A percentile compares a stretch with the other conserved stretches of the same genome.
Evolutionary conservation across 2,329 filamentous ascomycete genomes (phyloP).

Genomic region (Ustulina deusta): DNA sequence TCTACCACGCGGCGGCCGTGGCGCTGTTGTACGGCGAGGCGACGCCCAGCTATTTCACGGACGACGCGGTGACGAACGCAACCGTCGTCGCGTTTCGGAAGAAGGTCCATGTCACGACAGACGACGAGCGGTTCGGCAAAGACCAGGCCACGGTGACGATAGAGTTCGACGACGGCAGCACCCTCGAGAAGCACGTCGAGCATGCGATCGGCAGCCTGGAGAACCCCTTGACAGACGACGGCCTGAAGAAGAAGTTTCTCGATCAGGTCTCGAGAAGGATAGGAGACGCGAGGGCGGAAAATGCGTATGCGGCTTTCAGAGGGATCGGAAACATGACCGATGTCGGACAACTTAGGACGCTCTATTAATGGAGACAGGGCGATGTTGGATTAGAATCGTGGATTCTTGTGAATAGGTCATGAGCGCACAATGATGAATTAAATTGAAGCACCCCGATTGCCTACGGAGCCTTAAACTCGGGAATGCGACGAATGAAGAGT

Average conservation of each 20-base stretch:
- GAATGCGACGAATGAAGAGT: background rate
- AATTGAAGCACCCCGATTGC: background rate
- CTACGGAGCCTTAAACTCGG: background rate
- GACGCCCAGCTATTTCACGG: slow-evolving; percentile 64
- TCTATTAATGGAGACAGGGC: slow-evolving; percentile 26
- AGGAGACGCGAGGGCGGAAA: slow-evolving; percentile 52
- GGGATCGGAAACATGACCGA: slow-evolving; percentile 50
- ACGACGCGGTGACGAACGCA: slow-evolving; percentile 58
- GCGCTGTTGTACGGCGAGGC: slow-evolving; percentile 63
- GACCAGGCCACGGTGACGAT: slow-evolving; percentile 55
- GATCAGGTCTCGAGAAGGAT: slow-evolving; percentile 59
- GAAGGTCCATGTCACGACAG: slow-evolving; percentile 58
- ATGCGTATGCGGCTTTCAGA: slow-evolving; percentile 52
- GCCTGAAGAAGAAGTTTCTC: slow-evolving; percentile 62
- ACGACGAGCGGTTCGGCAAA: slow-evolving; percentile 52
- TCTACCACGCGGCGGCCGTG: slow-evolving; percentile 65
- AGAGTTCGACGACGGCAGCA: slow-evolving; percentile 53
- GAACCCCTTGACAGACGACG: slow-evolving; percentile 56
- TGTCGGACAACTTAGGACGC: slow-evolving; percentile 42
- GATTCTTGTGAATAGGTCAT: background rate
- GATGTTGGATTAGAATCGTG: background rate
- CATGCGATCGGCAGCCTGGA: slow-evolving; percentile 64
- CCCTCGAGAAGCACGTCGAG: slow-evolving; percentile 57
- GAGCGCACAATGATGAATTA: background rate
- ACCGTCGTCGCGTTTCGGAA: slow-evolving; percentile 52